Conservation (phyloP, 306 rosid species). For the Trichosanthes cucumerina region DNA sequence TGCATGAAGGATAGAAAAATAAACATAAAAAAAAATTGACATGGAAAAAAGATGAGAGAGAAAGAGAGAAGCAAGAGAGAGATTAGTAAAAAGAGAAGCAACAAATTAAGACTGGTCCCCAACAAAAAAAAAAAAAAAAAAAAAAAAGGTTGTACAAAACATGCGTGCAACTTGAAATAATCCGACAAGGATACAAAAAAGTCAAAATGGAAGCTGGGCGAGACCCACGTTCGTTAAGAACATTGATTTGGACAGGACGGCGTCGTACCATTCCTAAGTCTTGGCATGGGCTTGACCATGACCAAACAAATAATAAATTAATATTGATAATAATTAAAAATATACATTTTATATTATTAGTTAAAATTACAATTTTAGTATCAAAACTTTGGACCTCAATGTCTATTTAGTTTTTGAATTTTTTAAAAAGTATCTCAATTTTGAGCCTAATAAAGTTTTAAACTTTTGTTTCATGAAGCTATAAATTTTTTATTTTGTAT, state of each 20-base stretch:
- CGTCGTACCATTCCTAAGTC: conserved; percentile 1
- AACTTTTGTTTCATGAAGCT: no score
- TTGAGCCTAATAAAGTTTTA: no score
- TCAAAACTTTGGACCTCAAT: no score
- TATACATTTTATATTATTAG: no score
- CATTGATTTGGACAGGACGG: not conserved
- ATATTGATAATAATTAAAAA: no score
- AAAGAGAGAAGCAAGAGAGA: no score
- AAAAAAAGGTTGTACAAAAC: not conserved
- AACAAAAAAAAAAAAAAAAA: not conserved
- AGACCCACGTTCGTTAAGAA: not conserved
- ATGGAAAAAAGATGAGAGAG: no score
- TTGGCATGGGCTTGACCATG: conserved; percentile 4
- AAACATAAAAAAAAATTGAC: not conserved
- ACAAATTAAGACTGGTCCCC: not conserved
- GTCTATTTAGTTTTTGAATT: no score
- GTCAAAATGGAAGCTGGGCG: not conserved
- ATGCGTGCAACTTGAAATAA: not conserved
- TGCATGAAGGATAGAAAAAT: not conserved
- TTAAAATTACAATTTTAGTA: no score
- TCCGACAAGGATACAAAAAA: not conserved
- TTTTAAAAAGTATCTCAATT: no score
- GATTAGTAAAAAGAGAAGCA: not conserved
- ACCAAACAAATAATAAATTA: not conserved
- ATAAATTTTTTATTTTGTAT: no score